phyloP scores from a whole-genome alignment of 495 filamentous ascomycete genomes.

The Hamigera avellanea region DNA sequence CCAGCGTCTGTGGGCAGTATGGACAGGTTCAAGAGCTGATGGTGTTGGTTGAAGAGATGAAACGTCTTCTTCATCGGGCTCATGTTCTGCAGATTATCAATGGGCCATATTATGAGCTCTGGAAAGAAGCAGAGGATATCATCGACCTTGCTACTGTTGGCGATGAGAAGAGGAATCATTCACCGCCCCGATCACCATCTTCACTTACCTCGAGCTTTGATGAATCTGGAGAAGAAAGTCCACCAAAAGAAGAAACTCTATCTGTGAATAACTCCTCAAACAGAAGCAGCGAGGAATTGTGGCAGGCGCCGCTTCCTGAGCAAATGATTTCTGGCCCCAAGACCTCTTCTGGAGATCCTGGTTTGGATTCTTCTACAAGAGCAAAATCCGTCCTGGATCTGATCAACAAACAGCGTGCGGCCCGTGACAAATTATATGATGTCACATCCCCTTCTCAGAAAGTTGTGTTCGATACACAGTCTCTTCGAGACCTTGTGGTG shows the following conservation, averaged over 20 bases:
- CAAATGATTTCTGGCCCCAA: slow-evolving; percentile 9
- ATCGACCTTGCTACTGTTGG: slow-evolving; percentile 77
- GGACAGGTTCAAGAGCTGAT: slow-evolving; percentile 80
- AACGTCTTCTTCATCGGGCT: slow-evolving; percentile 52
- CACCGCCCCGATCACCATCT: slow-evolving; percentile 38
- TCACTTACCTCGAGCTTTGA: slow-evolving; percentile 44
- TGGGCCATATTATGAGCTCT: slow-evolving; percentile 52
- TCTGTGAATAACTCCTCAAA: slow-evolving; percentile 20
- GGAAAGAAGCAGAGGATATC: slow-evolving; percentile 81
- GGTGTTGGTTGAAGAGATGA: slow-evolving; percentile 68
- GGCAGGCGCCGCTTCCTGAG: slow-evolving; percentile 17
- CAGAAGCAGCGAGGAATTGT: slow-evolving; percentile 24
- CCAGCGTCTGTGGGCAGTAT: slow-evolving; percentile 73
- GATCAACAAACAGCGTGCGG: slow-evolving; percentile 56
- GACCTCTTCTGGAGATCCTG: slow-evolving; percentile 11
- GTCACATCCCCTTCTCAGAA: slow-evolving; percentile 48
- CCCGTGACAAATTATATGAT: slow-evolving; percentile 35
- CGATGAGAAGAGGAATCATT: slow-evolving; percentile 50
- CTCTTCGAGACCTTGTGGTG: slow-evolving; percentile 74
- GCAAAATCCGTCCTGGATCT: slow-evolving; percentile 73
- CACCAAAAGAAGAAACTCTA: slow-evolving; percentile 39
- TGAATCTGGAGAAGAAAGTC: slow-evolving; percentile 48
- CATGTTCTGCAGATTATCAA: slow-evolving; percentile 52
- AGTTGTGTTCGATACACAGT: slow-evolving; percentile 85
- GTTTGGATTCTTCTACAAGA: slow-evolving; percentile 43